A percentile compares a stretch with the other conserved stretches of the same genome.
Conservation (phyloP, 1,284 basidiomycete genomes). For the Sporisorium iseilematis-ciliati region DNA sequence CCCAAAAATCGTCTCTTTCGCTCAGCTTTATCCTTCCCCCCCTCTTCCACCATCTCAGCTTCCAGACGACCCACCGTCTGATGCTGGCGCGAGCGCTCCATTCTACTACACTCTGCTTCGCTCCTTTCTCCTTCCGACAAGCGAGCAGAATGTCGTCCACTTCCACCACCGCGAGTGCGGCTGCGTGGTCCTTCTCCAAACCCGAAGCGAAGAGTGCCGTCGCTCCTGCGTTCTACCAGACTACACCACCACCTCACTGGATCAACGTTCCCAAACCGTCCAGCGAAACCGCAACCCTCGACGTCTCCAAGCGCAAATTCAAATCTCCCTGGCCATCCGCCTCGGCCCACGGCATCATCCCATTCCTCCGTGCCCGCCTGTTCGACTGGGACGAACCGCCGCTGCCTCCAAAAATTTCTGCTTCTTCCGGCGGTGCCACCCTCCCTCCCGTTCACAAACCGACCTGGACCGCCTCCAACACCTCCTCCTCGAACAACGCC, state of each 20-base stretch:
- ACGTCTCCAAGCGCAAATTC: conserved; percentile 35
- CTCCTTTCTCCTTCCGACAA: not conserved
- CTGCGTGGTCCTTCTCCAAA: conserved; percentile 32
- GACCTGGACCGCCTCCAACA: conserved; percentile 18
- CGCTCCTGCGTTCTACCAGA: conserved; percentile 48
- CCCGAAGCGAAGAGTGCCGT: conserved; percentile 18
- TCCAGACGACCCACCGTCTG: not conserved
- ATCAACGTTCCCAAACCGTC: conserved; percentile 24
- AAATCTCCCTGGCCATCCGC: conserved; percentile 55
- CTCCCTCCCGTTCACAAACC: conserved; percentile 44
- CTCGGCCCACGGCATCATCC: conserved; percentile 24
- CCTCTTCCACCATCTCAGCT: conserved; percentile 2
- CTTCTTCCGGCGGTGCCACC: conserved; percentile 14
- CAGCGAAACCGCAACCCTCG: conserved; percentile 2
- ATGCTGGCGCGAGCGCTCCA: conserved; percentile 24
- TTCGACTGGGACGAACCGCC: conserved; percentile 60
- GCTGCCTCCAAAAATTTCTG: conserved; percentile 34
- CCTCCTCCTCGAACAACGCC: not conserved
- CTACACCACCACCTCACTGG: conserved; percentile 54
- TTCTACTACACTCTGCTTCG: conserved; percentile 8
- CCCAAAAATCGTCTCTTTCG: not conserved
- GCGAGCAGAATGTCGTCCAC: conserved; percentile 42
- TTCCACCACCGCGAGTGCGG: not conserved
- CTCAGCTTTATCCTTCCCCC: not conserved
- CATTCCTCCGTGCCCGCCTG: conserved; percentile 47